Base-by-base conservation (phyloP, 768 basidiomycete species). In the Artomyces pyxidatus region DNA sequence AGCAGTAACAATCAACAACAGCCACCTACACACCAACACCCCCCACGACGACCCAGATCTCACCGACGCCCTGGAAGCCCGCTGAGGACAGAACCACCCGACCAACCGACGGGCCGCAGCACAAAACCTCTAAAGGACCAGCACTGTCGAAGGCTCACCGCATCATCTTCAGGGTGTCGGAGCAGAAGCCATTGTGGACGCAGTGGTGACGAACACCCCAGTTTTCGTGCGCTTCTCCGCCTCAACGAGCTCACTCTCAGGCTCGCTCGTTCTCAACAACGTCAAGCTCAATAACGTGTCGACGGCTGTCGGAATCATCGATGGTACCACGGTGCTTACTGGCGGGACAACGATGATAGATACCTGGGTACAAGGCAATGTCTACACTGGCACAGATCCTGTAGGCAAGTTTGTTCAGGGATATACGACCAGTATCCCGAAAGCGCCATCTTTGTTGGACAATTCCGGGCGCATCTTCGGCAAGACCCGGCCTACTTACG, bases 341-440 rank as follows among this genome's bases (percentile, higher is more conserved):
- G 86, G 86, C 21, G 81, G 80, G 22, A 78, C 77, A 2, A 77
- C 59, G n/a, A 77, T 75, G 0, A 82, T 86, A 55, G 58, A 67
- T 0, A 76, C 81, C 11, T 90, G 88, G 88, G 85, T 71, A 2
- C 86, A 89, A 63, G 88, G 88, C 27, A 84, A 88, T 51, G 71
- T 84, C 26, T 90, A 75, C 62, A 68, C 63, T 2, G 85, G 85
- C 16, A 65, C 73, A 3, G 69, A 67, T 50, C 54, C 69, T 3
- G 50, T 57, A 1, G 68, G 68, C 3, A 61, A 41, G 6, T 88
- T 78, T 60, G 70, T 67, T 3, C 75, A 86, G 63, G 76, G 71
- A 4, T 58, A 59, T 26, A 72, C 87, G 23, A 50, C 66, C 3
- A 63, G 69, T 6, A 71, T 77, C 0, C 65, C 64, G 47, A 88